These are phyloP conservation scores for Aureobasidium sp. DNA, from an alignment of 2,329 filamentous ascomycete genomes.

Conservation along the genomic window DNA sequence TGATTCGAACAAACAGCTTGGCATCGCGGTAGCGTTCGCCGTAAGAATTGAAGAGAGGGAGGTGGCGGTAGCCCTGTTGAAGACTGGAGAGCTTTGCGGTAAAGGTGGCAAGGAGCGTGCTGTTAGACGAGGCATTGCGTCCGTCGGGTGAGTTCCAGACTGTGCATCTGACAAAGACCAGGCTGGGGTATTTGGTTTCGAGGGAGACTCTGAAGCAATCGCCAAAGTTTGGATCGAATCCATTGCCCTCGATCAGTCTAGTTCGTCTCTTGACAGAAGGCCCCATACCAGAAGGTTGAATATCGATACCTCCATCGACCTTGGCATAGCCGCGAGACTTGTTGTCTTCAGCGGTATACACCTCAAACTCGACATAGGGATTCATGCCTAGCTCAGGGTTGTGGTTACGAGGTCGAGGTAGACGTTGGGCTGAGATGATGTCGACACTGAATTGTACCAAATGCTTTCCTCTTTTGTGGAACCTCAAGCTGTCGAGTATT, in stretches of 20 bases:
- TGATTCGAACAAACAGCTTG: conserved; percentile 84
- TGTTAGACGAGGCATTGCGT: conserved; percentile 56
- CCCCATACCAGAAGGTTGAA: conserved; percentile 59
- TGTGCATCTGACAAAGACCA: conserved; percentile 89
- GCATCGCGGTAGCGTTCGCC: conserved; percentile 94
- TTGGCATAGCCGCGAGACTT: conserved; percentile 68
- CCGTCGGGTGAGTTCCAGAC: conserved; percentile 82
- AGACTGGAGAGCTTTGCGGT: conserved; percentile 87
- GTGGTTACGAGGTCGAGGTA: conserved; percentile 73
- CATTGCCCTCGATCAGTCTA: conserved; percentile 74
- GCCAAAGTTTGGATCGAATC: conserved; percentile 86
- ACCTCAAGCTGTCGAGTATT: conserved; percentile 34
- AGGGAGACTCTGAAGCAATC: conserved; percentile 72
- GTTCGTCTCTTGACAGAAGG: conserved; percentile 73
- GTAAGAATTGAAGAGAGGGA: conserved; percentile 80
- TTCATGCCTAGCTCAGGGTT: conserved; percentile 72
- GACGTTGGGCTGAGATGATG: conserved; percentile 87
- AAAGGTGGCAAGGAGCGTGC: conserved; percentile 69
- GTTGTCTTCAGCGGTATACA: conserved; percentile 81
- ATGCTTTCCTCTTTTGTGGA: conserved; percentile 65
- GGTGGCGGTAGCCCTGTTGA: conserved; percentile 84
- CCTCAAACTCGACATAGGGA: conserved; percentile 90
- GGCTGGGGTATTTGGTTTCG: conserved; percentile 87
- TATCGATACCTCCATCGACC: conserved; percentile 59
- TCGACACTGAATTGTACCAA: conserved; percentile 79